Conservation (phyloP, 108 stramenopile species). For the Nannochloropsis gaditana region DNA sequence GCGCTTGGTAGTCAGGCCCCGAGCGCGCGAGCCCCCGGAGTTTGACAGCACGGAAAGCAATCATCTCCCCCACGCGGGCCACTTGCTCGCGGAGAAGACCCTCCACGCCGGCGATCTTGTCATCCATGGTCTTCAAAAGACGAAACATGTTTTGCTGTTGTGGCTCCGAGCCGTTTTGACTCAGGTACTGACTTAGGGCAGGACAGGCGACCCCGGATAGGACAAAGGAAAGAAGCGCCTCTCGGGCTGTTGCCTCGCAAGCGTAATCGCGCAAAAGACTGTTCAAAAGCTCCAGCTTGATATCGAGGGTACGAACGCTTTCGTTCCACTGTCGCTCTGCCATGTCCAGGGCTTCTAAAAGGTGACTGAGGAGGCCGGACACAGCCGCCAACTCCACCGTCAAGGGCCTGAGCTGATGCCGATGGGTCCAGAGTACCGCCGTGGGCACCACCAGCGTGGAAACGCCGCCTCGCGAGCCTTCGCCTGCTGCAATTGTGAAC, state of each 20-base stretch:
- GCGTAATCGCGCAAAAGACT: background rate
- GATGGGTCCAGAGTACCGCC: background rate
- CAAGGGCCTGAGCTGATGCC: constrained; percentile 1
- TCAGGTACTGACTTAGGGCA: background rate
- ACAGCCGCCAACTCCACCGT: background rate
- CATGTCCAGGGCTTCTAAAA: background rate
- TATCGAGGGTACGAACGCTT: background rate
- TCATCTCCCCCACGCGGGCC: background rate
- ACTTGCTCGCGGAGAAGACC: background rate
- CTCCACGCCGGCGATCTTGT: background rate
- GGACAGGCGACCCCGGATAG: constrained; percentile 3
- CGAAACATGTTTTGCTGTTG: background rate
- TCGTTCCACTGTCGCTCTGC: constrained; percentile 1
- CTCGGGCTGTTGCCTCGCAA: background rate
- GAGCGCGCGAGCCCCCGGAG: background rate
- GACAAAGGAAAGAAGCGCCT: background rate
- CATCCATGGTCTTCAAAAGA: background rate
- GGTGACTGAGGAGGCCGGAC: background rate
- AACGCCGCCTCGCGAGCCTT: background rate
- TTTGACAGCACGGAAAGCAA: constrained; percentile 5
- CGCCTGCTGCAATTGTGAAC: background rate
- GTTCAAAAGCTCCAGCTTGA: background rate
- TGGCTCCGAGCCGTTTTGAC: constrained; percentile 9
- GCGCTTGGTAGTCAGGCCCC: background rate
- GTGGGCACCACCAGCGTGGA: background rate